Evolutionary conservation across 306 rosid genomes (phyloP).

Genomic region (Quercus ilex): DNA sequence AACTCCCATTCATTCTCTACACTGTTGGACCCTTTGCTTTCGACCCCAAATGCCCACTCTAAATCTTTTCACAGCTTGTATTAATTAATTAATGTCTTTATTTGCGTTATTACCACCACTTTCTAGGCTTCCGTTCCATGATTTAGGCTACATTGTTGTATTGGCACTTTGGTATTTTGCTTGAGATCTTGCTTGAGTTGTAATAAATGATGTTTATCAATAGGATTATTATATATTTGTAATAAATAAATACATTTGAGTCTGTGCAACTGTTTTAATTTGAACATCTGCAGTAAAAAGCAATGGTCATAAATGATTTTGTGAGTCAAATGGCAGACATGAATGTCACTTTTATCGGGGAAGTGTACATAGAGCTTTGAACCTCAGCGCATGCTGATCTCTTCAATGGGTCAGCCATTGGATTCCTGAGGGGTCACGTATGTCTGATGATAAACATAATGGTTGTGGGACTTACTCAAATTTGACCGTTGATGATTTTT

Average conservation of each 20-base stretch:
- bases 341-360: not conserved
- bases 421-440: not conserved
- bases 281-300: not conserved
- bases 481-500: not conserved
- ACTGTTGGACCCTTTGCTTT: slow-evolving; percentile 75
- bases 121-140: not conserved
- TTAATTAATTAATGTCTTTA: not conserved
- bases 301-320: not conserved
- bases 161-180: not conserved
- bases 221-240: not conserved
- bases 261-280: not conserved
- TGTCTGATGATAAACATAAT: not conserved
- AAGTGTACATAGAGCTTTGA: not conserved
- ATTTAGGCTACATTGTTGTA: not conserved
- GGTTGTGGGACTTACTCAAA: not conserved
- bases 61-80: not conserved
- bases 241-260: not conserved
- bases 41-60: slow-evolving; percentile 53
- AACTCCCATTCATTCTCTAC: slow-evolving; percentile 55
- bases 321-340: not conserved
- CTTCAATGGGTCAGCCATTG: not conserved
- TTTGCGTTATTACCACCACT: too few relatives aligned
- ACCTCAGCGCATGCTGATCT: not conserved
- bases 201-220: not conserved
- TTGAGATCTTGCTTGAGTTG: not conserved